phyloP scores from a whole-genome alignment of 2,329 filamentous ascomycete species.

The Fusarium compactum region DNA sequence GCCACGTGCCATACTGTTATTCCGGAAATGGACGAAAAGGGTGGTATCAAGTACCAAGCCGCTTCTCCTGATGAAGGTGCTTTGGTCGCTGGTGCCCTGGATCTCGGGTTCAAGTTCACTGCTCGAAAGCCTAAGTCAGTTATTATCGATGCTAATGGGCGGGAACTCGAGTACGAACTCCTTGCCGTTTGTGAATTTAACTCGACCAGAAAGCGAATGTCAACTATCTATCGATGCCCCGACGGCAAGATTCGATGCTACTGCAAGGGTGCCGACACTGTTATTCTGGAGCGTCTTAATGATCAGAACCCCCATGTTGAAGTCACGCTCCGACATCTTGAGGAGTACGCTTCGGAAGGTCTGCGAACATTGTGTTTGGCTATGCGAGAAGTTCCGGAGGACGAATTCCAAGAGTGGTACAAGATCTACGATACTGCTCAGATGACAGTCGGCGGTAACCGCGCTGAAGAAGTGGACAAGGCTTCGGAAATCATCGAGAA shows the following conservation, averaged over 20 bases:
- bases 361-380: constrained; percentile 93
- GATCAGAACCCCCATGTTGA: constrained; percentile 89
- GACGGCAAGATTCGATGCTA: constrained; percentile 95
- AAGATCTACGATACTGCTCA: constrained; percentile 87
- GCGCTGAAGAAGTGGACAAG: constrained; percentile 95
- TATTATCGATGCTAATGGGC: constrained; percentile 80
- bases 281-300: constrained; percentile 91
- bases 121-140: constrained; percentile 91
- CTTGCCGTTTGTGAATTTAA: constrained; percentile 99
- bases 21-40: constrained; percentile 85
- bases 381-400: constrained; percentile 91
- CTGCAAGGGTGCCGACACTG: constrained; percentile 96
- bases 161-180: constrained; percentile 85
- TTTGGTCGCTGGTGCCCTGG: constrained; percentile 90
- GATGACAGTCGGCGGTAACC: constrained; percentile 91
- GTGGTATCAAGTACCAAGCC: constrained; percentile 95
- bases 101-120: constrained; percentile 88
- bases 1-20: constrained; percentile 97
- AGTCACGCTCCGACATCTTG: constrained; percentile 91
- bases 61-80: constrained; percentile 97
- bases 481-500: constrained; percentile 95
- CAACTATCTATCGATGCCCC: constrained; percentile 94
- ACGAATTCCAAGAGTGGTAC: constrained; percentile 89
- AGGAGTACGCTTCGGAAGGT: constrained; percentile 97
- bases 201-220: constrained; percentile 94